Percentiles rank a stretch among this genome's conserved stretches.
phyloP scores from a whole-genome alignment of 345 rosid species.

The Excoecaria agallocha region DNA sequence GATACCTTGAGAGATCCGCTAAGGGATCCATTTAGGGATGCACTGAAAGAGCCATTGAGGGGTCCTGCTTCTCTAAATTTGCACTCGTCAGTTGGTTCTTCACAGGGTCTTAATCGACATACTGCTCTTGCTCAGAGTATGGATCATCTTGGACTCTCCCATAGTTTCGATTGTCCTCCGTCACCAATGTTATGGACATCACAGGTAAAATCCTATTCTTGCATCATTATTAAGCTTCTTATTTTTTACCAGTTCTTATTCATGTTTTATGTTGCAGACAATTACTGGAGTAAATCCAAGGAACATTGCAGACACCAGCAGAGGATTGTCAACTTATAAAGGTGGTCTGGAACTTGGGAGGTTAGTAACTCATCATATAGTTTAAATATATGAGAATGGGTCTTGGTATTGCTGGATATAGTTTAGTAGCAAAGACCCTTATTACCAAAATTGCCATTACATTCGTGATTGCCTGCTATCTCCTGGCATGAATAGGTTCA shows the following conservation, averaged over 20 bases:
- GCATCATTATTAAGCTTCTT: slow-evolving; percentile 2
- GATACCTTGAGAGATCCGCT: background rate
- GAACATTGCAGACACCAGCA: slow-evolving; percentile 41
- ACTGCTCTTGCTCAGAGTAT: slow-evolving; percentile 25
- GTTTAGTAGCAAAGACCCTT: too few relatives aligned
- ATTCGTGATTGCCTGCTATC: background rate
- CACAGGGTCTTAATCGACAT: slow-evolving; percentile 41
- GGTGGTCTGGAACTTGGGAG: slow-evolving; percentile 68
- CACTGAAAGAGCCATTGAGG: slow-evolving; percentile 16
- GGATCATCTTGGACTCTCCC: slow-evolving; percentile 52
- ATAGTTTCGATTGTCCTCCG: slow-evolving; percentile 38
- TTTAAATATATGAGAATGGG: background rate
- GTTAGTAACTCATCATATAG: slow-evolving; percentile 32
- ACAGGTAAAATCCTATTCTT: slow-evolving; percentile 44
- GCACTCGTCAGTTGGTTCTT: slow-evolving; percentile 32
- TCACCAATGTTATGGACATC: slow-evolving; percentile 63
- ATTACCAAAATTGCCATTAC: background rate
- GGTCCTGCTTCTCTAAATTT: slow-evolving; percentile 37
- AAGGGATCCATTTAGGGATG: background rate
- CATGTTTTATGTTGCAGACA: slow-evolving; percentile 34
- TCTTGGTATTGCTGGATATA: background rate
- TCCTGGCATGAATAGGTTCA: background rate
- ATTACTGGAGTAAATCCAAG: slow-evolving; percentile 43
- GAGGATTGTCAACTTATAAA: slow-evolving; percentile 54
- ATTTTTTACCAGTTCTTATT: background rate